These are phyloP conservation scores for Polytrichum formosum DNA, from an alignment of 225 moss, liverwort and hornwort species.

Conservation along the genomic window DNA sequence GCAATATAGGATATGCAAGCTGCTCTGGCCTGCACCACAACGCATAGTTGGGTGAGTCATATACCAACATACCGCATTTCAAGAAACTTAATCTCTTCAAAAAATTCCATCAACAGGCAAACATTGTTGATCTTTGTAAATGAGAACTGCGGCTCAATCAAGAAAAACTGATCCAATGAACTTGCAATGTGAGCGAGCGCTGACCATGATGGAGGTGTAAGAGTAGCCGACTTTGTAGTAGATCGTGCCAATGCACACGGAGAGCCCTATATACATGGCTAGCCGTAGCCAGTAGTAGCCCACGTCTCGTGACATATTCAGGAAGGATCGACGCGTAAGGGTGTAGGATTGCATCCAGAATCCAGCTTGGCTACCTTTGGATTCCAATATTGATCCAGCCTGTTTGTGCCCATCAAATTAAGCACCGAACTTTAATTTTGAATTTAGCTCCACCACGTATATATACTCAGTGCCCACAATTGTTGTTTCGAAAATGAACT, in stretches of 20 bases:
- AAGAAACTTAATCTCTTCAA: too few relatives aligned
- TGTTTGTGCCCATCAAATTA: not conserved
- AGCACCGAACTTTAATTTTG: too few relatives aligned
- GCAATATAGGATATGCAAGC: conserved; percentile 43
- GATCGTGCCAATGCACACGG: conserved; percentile 49
- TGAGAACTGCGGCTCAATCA: too few relatives aligned
- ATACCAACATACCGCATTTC: too few relatives aligned
- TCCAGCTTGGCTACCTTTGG: conserved; percentile 9
- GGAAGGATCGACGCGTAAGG: conserved; percentile 45
- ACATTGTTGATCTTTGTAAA: too few relatives aligned
- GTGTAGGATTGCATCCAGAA: not conserved
- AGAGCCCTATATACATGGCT: conserved; percentile 43
- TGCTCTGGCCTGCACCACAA: conserved; percentile 23
- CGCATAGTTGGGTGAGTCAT: too few relatives aligned
- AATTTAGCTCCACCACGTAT: too few relatives aligned
- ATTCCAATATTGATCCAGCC: conserved; percentile 7
- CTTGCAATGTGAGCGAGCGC: not conserved
- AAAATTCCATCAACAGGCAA: too few relatives aligned
- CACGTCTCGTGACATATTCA: conserved; percentile 54
- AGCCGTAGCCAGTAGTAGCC: conserved; percentile 66
- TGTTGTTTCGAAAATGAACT: too few relatives aligned
- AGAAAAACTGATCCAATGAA: too few relatives aligned
- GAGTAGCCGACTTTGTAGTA: conserved; percentile 39
- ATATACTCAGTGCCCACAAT: too few relatives aligned
- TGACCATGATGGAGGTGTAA: conserved; percentile 54